Percentiles rank a stretch among this genome's conserved stretches.
phyloP scores from a whole-genome alignment of 2,329 filamentous ascomycete species.

The Cladobotryum protrusum region DNA sequence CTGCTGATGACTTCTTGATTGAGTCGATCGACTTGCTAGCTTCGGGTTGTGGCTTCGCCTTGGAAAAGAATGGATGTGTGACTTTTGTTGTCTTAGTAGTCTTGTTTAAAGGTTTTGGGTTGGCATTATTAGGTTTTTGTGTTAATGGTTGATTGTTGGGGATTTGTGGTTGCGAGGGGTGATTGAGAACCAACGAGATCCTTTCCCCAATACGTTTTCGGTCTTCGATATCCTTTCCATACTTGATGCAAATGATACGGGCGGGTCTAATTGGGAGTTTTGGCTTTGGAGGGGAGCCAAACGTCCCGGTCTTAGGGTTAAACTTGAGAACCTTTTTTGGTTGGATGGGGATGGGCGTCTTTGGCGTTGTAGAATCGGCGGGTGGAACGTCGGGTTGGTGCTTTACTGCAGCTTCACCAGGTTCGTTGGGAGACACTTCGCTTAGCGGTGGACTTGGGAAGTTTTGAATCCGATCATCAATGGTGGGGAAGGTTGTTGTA shows the following conservation, averaged over 20 bases:
- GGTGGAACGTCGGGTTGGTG: conserved; percentile 4
- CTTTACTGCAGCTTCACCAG: conserved; percentile 2
- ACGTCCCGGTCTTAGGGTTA: conserved; percentile 55
- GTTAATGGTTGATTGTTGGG: conserved; percentile 19
- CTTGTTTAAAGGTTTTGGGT: conserved; percentile 15
- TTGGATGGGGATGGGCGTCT: conserved; percentile 20
- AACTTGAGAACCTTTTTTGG: conserved; percentile 48
- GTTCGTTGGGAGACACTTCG: conserved; percentile 10
- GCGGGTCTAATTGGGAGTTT: conserved; percentile 35
- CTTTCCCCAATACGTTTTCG: conserved; percentile 47
- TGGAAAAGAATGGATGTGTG: conserved; percentile 40
- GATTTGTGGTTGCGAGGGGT: conserved; percentile 20
- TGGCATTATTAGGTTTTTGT: background rate
- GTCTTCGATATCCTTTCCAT: conserved; percentile 44
- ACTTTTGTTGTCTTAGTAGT: conserved; percentile 19
- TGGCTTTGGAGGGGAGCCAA: conserved; percentile 53
- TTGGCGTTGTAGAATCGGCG: conserved; percentile 7
- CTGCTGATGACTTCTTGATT: conserved; percentile 19
- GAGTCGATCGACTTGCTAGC: conserved; percentile 16
- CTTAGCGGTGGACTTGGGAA: conserved; percentile 14
- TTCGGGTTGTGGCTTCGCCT: conserved; percentile 23
- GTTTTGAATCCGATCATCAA: conserved; percentile 3
- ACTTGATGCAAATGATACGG: conserved; percentile 51
- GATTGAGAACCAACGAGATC: conserved; percentile 57
- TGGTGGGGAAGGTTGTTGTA: background rate